Percentiles rank a stretch among this genome's conserved stretches.
Conservation (phyloP, 2,329 filamentous ascomycete genomes). For the Colletotrichum coccodes region DNA sequence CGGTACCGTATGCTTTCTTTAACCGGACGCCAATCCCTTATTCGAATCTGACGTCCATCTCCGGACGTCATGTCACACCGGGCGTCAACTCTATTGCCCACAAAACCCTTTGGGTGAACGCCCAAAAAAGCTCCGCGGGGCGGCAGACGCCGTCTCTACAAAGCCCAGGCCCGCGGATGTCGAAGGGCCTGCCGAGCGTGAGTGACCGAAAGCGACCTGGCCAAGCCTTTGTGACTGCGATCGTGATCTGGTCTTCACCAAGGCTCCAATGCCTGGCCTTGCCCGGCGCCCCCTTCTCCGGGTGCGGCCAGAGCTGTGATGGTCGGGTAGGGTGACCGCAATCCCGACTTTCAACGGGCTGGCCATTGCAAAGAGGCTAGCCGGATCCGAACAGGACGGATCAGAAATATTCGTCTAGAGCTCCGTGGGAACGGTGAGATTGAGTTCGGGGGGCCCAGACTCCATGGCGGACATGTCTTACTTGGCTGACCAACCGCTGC, state of each 20-base stretch:
- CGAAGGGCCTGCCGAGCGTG: neutral
- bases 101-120: conserved; percentile 9
- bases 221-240: conserved; percentile 1
- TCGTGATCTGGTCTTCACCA: neutral
- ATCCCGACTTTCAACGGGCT: conserved; percentile 10
- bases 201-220: neutral
- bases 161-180: neutral
- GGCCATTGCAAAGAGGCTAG: neutral
- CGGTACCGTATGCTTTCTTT: conserved; percentile 11
- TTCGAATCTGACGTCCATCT: conserved; percentile 17
- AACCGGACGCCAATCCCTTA: neutral
- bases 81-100: conserved; percentile 23
- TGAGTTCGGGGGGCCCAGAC: conserved; percentile 1
- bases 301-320: conserved; percentile 8
- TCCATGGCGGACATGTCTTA: neutral
- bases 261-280: neutral
- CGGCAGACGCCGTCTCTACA: neutral
- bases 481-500: conserved; percentile 3
- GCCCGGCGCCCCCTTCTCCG: conserved; percentile 7
- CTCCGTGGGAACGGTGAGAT: conserved; percentile 9
- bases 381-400: conserved; percentile 20
- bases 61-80: conserved; percentile 22
- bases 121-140: neutral
- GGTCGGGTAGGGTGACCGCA: neutral
- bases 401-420: neutral